Conservation (phyloP, 176 grass and related monocot species). For the Lolium multiflorum region DNA sequence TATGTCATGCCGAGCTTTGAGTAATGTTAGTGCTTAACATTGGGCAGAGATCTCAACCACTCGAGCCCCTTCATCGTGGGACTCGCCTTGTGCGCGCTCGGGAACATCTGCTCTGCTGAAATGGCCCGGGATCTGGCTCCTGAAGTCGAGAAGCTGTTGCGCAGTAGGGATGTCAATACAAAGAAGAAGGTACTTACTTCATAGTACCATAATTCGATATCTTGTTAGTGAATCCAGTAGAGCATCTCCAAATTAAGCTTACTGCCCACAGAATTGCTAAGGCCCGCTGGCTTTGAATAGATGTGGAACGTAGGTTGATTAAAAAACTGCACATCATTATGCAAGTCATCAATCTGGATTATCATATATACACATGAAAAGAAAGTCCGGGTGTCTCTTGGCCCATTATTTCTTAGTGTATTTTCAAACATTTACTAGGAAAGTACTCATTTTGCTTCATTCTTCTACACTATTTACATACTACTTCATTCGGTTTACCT, state of each 20-base stretch:
- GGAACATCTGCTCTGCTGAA: slow-evolving; percentile 97
- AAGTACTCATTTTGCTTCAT: neutral
- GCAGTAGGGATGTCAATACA: slow-evolving; percentile 78
- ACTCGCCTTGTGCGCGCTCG: slow-evolving; percentile 88
- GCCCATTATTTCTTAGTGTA: neutral
- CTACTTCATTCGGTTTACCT: neutral
- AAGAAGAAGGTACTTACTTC: slow-evolving; percentile 81
- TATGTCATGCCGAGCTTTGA: slow-evolving; percentile 50
- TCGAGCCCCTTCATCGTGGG: slow-evolving; percentile 94
- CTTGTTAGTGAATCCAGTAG: neutral
- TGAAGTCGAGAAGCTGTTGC: slow-evolving; percentile 90
- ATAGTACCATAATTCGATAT: neutral
- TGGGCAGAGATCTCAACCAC: slow-evolving; percentile 92
- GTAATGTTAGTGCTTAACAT: slow-evolving; percentile 51
- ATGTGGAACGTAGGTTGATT: slow-evolving; percentile 5
- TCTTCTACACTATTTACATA: neutral
- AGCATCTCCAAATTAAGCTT: slow-evolving; percentile 2
- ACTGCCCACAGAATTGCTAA: neutral
- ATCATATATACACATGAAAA: neutral
- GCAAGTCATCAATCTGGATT: neutral
- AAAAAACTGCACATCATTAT: neutral
- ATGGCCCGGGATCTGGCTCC: slow-evolving; percentile 97
- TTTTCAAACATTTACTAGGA: neutral
- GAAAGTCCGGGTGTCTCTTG: neutral
- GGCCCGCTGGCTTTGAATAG: neutral